Base-by-base conservation (phyloP, 805 yeast genomes). In the Lipomyces starkeyi region DNA sequence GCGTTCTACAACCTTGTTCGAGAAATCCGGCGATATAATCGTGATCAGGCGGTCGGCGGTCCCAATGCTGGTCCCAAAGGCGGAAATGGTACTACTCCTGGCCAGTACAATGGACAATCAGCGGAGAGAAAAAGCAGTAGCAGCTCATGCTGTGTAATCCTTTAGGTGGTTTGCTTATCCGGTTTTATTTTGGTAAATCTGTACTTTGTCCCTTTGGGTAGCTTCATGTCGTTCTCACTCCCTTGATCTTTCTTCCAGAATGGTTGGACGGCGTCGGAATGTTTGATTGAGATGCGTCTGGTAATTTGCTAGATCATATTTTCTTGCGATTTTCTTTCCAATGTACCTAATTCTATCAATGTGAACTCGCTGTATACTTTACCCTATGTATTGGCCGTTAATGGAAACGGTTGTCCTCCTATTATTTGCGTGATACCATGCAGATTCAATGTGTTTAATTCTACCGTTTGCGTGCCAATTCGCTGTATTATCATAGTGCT, bases 1-100 rank as follows among this genome's bases (percentile, higher is more conserved):
- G 90, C 93, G 2, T 91, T 91, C 78, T 88, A 84, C 75, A 88
- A 87, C 55, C 78, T 89, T 71, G 92, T 88, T 17, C 83, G 91
- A 72, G 81, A 83, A 57, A 86, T 74, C 64, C 62, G 76, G 20
- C 66, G 70, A 29, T 71, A 61, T 57, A 71, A 71, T 55, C 61
- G 67, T 3, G 71, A 70, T 14, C 73, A 70, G 43, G 63, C 29
- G 11, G 59, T 60, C n/a, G 63, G 66, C 35, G 57, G 63, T 1
- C 54, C 54, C 7, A 58, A 53, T 54, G 40, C 61, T 14, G 61
- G 53, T 32, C 34, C 57, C 7, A 52, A 59, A 17, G 66, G 64
- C 34, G 60, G 57, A 3, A 61, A 57, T 32, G 58, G 56, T 20
- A 60, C 61, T 35, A 52, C 70, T 14, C 55, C 52, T 14, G 65